Base-by-base conservation (phyloP, 306 rosid genomes). In the Lathyrus tuberosus region DNA sequence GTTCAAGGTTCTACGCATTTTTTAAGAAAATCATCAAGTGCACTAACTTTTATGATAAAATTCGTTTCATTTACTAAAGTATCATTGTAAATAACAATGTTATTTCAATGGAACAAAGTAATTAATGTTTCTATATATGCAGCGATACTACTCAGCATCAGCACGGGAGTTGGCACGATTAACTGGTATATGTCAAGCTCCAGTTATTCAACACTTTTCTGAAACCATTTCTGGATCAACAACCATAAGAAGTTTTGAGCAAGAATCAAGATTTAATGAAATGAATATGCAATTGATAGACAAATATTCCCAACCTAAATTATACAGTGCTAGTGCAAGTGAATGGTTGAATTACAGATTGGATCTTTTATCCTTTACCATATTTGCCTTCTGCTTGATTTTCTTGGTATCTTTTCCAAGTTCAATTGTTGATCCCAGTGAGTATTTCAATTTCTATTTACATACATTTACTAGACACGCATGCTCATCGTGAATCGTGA, bases 101-200 rank as follows among this genome's bases (percentile, higher is more conserved):
- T 30, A 30, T 30, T 3, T 4, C 4, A 30, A 4, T 30, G 33
- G 33, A 30, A 30, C 3, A 30, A 30, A 30, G 33, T 30, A 30
- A 4, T 30, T 30, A 30, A 31, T 5, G 35, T 5, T 31, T 31
- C 53, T 14, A 0, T 53, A 20, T 30, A 43, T 75, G 80, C 84
- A 89, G 96, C 91, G 72, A 82, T 89, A 87, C 63, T 89, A 89
- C 75, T 72, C 88, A 47, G 43, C 92, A 62, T 77, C 95, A 33
- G 91, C 95, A 0, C 73, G 92, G 46, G 96, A 89, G 71, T 78
- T 92, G 65, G 73, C 98, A 13, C 84, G 96, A 33, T 77, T 89
- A 72, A 82, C 85, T 65, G 98, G 98, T 40, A 84, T 78, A 58
- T 92, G 96, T 67, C 84, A 89, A 85, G 95, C 98, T 71, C 96